Evolutionary conservation across 148 eudicot genomes (phyloP), one percentile per base, ranked within the genome.

Genomic region (Vaccinium darrowii): DNA sequence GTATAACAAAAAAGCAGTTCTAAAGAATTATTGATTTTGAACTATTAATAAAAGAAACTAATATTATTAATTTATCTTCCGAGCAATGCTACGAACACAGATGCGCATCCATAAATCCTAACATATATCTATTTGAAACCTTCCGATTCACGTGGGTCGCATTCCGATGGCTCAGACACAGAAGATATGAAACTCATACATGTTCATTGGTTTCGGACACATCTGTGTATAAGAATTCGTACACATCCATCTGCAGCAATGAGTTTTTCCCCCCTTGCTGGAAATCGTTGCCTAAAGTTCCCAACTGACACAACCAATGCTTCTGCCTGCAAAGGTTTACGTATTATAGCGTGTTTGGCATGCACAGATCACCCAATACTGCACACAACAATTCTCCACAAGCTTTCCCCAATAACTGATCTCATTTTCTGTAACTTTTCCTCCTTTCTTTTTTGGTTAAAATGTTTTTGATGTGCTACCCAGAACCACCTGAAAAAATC

Each of bases 381-480:
- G 23, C 67, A 56, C 82, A 36, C 54, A 54, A 30, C 65, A 39
- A 36, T 58, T 30, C 67, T 80, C 67, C 51, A 30, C 67, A 36
- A 80, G 25, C 50, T 80, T 80, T 80, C 50, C 63, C 21, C 25
- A 19, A 30, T 30, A 43, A 54, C 51, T 80, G 51, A 57, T 56
- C 50, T 39, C 67, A 19, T 23, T 54, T 80, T 30, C 23, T 3
- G 25, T 62, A n/a, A 2, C 65, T 80, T 81, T 67, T 58, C 25
- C 78, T 27, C 63, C 80, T 4, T n/a, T 7, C 69, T 50, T 71
- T 53, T 43, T 30, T 73, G 56, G 80, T 14, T 56, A 30, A n/a
- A 3, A 54, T 11, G 50, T 75, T 74, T 57, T 43, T 75, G 30
- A 75, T 83, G 82, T 79, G 27, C 67, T 51, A 79, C 49, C 27